A percentile compares a stretch with the other conserved stretches of the same genome.
These are phyloP conservation scores for Colletotrichum sp. DNA, from an alignment of 2,329 filamentous ascomycete species.

Conservation along the genomic window DNA sequence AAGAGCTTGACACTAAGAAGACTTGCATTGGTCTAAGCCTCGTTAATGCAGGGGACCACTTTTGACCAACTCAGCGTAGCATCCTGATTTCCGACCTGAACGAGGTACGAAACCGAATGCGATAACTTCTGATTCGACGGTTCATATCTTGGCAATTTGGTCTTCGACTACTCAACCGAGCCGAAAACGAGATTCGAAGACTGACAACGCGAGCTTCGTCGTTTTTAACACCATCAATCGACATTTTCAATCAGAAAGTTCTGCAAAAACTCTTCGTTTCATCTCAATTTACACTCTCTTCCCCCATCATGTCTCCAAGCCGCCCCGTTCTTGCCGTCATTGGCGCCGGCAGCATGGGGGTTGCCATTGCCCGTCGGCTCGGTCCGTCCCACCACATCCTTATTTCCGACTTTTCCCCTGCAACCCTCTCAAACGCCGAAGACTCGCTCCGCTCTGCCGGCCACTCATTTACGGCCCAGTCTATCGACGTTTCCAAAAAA, in stretches of 20 bases:
- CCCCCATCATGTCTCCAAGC: background rate
- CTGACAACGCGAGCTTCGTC: background rate
- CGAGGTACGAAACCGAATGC: background rate
- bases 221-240: background rate
- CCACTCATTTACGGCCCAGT: background rate
- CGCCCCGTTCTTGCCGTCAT: background rate
- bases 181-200: background rate
- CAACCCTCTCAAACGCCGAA: background rate
- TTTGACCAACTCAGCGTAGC: background rate
- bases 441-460: background rate
- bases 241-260: background rate
- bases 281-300: no score
- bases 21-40: background rate
- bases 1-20: background rate
- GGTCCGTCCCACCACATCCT: background rate
- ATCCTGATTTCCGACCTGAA: background rate
- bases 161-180: background rate
- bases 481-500: background rate
- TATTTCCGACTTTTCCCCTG: background rate
- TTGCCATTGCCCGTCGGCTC: background rate
- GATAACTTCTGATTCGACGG: background rate
- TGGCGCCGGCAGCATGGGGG: constrained; percentile 1
- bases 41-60: background rate
- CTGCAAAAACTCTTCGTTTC: background rate
- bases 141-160: background rate